phyloP scores from a whole-genome alignment of 257 asterid genomes.

The Solanum corneliomulleri region DNA sequence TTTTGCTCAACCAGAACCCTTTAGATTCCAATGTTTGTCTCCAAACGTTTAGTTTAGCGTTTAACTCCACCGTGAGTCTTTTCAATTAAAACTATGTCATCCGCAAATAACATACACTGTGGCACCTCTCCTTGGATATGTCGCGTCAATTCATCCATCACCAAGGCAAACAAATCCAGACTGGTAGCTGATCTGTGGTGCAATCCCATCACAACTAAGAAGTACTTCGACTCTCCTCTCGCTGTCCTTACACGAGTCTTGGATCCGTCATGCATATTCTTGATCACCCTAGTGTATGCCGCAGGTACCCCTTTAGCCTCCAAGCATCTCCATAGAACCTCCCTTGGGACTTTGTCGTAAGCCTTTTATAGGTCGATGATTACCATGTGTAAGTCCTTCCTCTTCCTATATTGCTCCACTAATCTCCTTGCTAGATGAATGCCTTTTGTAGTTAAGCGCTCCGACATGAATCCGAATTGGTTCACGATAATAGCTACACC shows the following conservation, averaged over 20 bases:
- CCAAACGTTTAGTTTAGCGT: neutral
- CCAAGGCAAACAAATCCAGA: neutral
- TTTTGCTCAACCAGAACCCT: neutral
- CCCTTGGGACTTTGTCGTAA: neutral
- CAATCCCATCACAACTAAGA: neutral
- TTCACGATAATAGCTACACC: neutral
- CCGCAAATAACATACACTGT: neutral
- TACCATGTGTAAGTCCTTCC: neutral
- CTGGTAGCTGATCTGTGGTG: neutral
- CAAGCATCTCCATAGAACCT: neutral
- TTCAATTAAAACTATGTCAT: neutral
- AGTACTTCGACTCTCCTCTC: neutral
- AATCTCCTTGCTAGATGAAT: neutral
- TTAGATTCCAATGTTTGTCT: neutral
- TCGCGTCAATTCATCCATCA: neutral
- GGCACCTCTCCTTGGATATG: neutral
- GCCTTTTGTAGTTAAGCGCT: neutral
- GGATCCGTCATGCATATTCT: neutral
- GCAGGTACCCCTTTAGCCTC: neutral
- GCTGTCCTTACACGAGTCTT: neutral
- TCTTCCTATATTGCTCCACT: neutral
- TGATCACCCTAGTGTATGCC: neutral
- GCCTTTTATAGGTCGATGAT: neutral
- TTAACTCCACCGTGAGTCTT: neutral
- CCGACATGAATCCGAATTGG: neutral